These are phyloP conservation scores for Tuber umbilicatum DNA, from an alignment of 495 filamentous ascomycete species.

Conservation along the genomic window DNA sequence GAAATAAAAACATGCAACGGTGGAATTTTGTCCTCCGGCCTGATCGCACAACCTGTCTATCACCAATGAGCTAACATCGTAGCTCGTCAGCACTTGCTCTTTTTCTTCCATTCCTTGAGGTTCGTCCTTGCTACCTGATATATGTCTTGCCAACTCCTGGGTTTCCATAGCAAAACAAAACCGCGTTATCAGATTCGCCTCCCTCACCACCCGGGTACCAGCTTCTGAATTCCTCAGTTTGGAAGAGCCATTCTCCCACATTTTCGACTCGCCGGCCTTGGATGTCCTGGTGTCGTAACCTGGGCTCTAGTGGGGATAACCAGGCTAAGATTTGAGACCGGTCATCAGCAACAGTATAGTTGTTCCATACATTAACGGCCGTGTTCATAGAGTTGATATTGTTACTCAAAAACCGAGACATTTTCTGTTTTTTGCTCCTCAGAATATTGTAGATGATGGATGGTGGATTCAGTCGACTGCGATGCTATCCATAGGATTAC, in stretches of 20 bases:
- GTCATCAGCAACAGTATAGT: not conserved
- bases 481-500: not conserved
- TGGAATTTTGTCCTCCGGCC: not conserved
- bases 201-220: not conserved
- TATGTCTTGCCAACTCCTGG: not conserved
- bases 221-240: not conserved
- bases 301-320: not conserved
- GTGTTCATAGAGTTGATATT: not conserved
- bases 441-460: not conserved
- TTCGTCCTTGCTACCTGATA: not conserved
- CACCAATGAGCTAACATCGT: not conserved
- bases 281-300: not conserved
- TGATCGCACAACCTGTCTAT: not conserved
- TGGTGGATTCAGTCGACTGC: not conserved
- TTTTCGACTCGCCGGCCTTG: not conserved
- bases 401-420: not conserved
- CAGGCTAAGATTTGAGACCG: not conserved
- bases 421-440: not conserved
- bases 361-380: not conserved
- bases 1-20: not conserved
- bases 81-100: not conserved
- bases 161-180: not conserved
- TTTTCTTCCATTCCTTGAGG: not conserved
- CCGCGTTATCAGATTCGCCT: not conserved
- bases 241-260: not conserved